Conservation (phyloP, 202 grass and related monocot species). For the Schoenoplectus triqueter region DNA sequence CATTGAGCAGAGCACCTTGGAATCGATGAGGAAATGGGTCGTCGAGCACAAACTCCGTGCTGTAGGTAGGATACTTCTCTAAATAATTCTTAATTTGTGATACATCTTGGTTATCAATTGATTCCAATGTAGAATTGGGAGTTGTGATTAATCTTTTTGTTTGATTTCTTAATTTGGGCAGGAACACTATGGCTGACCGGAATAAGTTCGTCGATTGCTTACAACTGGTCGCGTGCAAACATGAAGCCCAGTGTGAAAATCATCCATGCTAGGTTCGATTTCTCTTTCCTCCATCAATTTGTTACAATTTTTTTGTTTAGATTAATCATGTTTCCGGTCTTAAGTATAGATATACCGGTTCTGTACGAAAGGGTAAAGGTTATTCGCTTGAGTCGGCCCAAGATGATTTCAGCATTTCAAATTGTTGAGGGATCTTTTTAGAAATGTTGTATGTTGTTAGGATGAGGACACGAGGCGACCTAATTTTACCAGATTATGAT, state of each 20-base stretch:
- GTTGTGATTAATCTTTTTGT: not conserved
- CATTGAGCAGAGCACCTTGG: constrained; percentile 41
- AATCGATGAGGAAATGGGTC: constrained; percentile 73
- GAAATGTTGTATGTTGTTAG: not conserved
- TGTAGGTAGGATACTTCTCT: constrained; percentile 53
- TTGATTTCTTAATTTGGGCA: constrained; percentile 33
- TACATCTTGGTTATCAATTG: not conserved
- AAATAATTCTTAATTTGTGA: constrained; percentile 24
- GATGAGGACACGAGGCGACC: not conserved
- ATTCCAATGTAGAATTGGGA: not conserved
- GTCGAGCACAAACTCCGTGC: constrained; percentile 91
- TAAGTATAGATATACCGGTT: not conserved
- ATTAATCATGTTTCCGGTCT: not conserved
- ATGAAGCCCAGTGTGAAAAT: constrained; percentile 98
- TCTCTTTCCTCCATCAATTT: constrained; percentile 5
- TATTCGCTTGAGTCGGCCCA: not conserved
- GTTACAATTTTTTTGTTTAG: not conserved
- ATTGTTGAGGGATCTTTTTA: not conserved
- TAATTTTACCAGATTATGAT: constrained; percentile 2
- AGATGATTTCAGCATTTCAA: constrained; percentile 10
- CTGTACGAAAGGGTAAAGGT: not conserved
- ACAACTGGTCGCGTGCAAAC: constrained; percentile 85
- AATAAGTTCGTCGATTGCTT: constrained; percentile 69
- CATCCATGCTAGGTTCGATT: constrained; percentile 79
- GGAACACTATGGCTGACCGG: constrained; percentile 78